Evolutionary conservation across 176 grass and related monocot species (phyloP).

Genomic region (Zizania latifolia): DNA sequence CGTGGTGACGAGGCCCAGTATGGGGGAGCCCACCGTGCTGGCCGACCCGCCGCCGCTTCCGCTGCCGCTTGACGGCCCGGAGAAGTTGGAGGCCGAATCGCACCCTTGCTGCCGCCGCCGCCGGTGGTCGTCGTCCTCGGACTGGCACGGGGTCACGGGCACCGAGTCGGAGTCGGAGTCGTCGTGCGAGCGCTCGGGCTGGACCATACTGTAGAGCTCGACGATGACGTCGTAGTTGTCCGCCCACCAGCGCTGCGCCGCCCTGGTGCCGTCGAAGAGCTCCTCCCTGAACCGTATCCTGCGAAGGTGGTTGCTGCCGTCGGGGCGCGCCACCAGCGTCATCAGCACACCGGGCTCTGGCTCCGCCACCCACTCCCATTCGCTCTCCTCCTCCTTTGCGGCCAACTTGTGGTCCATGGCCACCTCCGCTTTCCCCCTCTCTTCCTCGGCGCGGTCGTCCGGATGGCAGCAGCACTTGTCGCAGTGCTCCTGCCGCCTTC

Average conservation of each 20-base stretch:
- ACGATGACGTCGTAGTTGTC: conserved; percentile 56
- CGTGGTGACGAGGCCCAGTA: conserved; percentile 42
- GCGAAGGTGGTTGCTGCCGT: conserved; percentile 66
- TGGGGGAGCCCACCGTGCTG: conserved; percentile 41
- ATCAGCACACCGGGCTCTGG: conserved; percentile 70
- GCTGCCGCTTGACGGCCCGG: conserved; percentile 37
- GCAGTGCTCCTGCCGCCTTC: background rate
- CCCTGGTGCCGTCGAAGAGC: conserved; percentile 46
- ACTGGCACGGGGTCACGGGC: conserved; percentile 42
- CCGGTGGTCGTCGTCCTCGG: conserved; percentile 54
- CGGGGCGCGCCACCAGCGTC: conserved; percentile 51
- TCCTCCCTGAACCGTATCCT: conserved; percentile 62
- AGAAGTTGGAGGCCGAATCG: conserved; percentile 33
- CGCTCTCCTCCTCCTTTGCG: conserved; percentile 10
- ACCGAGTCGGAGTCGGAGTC: conserved; percentile 5
- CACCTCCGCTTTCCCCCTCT: background rate
- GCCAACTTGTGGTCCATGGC: too few species aligned
- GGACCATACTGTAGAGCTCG: conserved; percentile 62
- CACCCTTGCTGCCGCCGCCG: conserved; percentile 12
- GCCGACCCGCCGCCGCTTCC: conserved; percentile 35
- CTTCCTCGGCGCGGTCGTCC: background rate
- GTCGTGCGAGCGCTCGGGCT: background rate
- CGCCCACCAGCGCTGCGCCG: conserved; percentile 58
- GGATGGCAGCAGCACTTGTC: conserved; percentile 31
- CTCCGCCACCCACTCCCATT: conserved; percentile 61